Percentiles rank a stretch among this genome's conserved stretches.
These are phyloP conservation scores for Berkeleyomyces rouxiae DNA, from an alignment of 2,329 filamentous ascomycete genomes.

Conservation along the genomic window DNA sequence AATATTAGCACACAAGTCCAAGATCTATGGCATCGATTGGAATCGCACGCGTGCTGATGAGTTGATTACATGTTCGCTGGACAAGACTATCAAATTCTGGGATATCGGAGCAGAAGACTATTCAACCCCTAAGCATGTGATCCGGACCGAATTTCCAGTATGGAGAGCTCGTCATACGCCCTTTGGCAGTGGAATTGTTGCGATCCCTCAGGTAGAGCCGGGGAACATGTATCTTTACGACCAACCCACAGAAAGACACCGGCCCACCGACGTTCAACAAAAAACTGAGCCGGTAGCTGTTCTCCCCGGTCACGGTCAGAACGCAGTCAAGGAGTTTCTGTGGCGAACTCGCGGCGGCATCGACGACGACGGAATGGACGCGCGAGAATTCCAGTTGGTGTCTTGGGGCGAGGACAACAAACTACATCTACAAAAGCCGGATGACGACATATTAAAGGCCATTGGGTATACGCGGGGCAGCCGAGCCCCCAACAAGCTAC, in stretches of 20 bases:
- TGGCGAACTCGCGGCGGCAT: slow-evolving; percentile 65
- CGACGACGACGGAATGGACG: slow-evolving; percentile 51
- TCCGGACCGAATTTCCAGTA: slow-evolving; percentile 69
- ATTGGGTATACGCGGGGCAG: slow-evolving; percentile 61
- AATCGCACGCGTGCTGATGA: slow-evolving; percentile 58
- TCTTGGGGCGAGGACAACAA: slow-evolving; percentile 84
- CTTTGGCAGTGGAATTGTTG: slow-evolving; percentile 70
- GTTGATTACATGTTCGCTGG: slow-evolving; percentile 75
- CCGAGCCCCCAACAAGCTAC: slow-evolving; percentile 45
- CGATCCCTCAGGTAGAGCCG: slow-evolving; percentile 83
- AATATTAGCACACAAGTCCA: slow-evolving; percentile 76
- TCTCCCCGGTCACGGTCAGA: slow-evolving; percentile 44
- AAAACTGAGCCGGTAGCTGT: slow-evolving; percentile 37
- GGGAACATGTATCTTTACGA: slow-evolving; percentile 77
- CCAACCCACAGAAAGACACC: slow-evolving; percentile 29
- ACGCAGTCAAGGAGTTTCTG: slow-evolving; percentile 77
- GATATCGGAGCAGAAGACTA: slow-evolving; percentile 48
- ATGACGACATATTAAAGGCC: slow-evolving; percentile 43
- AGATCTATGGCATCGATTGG: slow-evolving; percentile 94
- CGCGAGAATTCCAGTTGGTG: slow-evolving; percentile 81
- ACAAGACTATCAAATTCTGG: slow-evolving; percentile 90
- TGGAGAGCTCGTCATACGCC: slow-evolving; percentile 86
- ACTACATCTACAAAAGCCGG: slow-evolving; percentile 59
- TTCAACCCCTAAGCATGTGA: slow-evolving; percentile 50
- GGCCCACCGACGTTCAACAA: slow-evolving; percentile 1